Percentiles rank a stretch among this genome's conserved stretches.
phyloP scores from a whole-genome alignment of 352 stramenopile species.

The Phytophthora fragariae region DNA sequence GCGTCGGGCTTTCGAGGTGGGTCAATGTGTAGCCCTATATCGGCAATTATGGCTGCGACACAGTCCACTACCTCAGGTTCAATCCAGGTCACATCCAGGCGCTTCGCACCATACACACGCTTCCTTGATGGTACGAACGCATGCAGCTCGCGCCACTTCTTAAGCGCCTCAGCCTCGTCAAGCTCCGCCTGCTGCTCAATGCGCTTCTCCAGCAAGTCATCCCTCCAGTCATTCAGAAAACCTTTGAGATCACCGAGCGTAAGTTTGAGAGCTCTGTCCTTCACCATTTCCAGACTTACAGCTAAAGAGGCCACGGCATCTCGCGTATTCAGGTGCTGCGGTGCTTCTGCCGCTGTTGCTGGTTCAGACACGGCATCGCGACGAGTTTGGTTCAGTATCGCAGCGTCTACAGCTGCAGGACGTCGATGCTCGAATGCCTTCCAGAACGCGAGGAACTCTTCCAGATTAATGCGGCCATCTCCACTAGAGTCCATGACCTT shows the following conservation, averaged over 20 bases:
- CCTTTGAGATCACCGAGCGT: conserved; percentile 56
- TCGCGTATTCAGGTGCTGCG: conserved; percentile 17
- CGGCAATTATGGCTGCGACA: conserved; percentile 52
- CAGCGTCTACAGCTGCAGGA: conserved; percentile 18
- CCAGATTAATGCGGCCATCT: conserved; percentile 61
- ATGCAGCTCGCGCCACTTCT: conserved; percentile 16
- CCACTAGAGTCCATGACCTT: conserved; percentile 67
- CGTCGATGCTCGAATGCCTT: conserved; percentile 56
- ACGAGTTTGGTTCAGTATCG: conserved; percentile 25
- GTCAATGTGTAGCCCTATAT: conserved; percentile 33
- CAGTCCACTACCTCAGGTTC: conserved; percentile 69
- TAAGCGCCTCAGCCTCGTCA: conserved; percentile 22
- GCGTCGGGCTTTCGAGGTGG: conserved; percentile 55
- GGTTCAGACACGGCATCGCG: conserved; percentile 29
- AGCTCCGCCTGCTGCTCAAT: conserved; percentile 42
- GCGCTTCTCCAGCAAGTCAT: conserved; percentile 47
- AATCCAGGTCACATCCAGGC: conserved; percentile 71
- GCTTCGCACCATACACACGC: conserved; percentile 51
- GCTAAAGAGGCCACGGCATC: conserved; percentile 45
- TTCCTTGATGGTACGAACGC: conserved; percentile 52
- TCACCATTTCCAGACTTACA: conserved; percentile 63
- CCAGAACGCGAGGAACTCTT: conserved; percentile 80
- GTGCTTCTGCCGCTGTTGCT: not conserved
- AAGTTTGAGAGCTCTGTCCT: conserved; percentile 55
- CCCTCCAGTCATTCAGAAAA: conserved; percentile 62